Base-by-base conservation (phyloP, 1,284 basidiomycete species). In the Inonotus hispidus region DNA sequence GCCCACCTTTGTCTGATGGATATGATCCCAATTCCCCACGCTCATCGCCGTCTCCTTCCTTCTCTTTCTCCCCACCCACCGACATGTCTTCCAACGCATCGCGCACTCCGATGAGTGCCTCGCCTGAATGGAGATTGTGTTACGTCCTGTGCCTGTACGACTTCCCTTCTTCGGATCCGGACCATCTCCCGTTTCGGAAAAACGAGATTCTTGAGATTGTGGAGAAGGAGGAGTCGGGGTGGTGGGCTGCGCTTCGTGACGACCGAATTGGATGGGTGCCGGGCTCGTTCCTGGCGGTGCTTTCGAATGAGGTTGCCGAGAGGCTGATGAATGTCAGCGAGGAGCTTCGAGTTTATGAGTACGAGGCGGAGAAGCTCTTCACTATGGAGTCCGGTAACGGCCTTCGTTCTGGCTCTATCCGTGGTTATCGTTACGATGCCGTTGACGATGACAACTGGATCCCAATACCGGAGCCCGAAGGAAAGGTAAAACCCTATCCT, bases 191-290 rank as follows among this genome's bases (percentile, higher is more conserved):
- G 1, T 89, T 90, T 70, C 71, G 71, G 41, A 81, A 81, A 72
- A 81, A 83, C 64, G 88, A 90, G 64, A 79, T 90, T 11, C 72
- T 91, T 32, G 79, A 82, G 32, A 75, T 91, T 54, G 76, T 90
- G 45, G 83, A 82, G 71, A 77, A 79, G 69, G 87, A 90, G 70
- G 76, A 79, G n/a, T 81, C 82, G 3, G 88, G 89, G 6, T 90
- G 88, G 88, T 90, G 87, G 87, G 88, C 86, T 29, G 89, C 88
- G 32, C 79, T 86, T 70, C 77, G 81, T n/a, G 73, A 72, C 8
- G 78, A 79, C 46, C 71, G 71, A 39, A 77, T 88, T 46, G 87
- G 88, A 55, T 91, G 89, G 88, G 83, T 91, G 64, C 88, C 88
- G 10, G 74, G 78, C 63, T 80, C 81, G 0, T 86, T 80, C 67